phyloP scores from a whole-genome alignment of 768 basidiomycete genomes.

The Trametes cingulata region DNA sequence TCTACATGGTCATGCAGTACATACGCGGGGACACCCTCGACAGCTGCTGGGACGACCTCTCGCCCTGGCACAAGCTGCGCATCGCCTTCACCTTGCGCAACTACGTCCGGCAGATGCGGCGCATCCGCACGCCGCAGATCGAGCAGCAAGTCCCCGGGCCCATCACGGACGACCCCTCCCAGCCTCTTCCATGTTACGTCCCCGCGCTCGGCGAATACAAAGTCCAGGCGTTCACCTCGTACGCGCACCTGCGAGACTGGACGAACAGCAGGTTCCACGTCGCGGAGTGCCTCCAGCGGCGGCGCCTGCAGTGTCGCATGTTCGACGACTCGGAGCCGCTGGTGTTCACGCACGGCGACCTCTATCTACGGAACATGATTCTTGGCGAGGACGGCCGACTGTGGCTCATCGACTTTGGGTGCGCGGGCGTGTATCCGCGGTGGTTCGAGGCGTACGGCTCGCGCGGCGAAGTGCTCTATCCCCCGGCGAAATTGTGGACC shows the following conservation, averaged over 20 bases:
- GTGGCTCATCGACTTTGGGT: constrained; percentile 28
- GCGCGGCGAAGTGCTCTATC: not conserved
- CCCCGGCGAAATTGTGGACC: not conserved
- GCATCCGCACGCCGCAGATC: constrained; percentile 14
- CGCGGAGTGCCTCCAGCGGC: not conserved
- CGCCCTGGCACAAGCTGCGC: constrained; percentile 13
- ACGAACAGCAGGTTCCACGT: constrained; percentile 1
- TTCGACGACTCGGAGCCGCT: constrained; percentile 23
- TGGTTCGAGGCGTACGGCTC: constrained; percentile 19
- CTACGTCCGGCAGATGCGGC: constrained; percentile 20
- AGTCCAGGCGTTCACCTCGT: constrained; percentile 8
- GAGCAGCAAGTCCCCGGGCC: constrained; percentile 8
- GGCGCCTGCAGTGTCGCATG: not conserved
- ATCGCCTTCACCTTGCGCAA: constrained; percentile 19
- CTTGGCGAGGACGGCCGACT: constrained; percentile 17
- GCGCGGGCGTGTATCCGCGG: constrained; percentile 20
- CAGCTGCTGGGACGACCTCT: constrained; percentile 14
- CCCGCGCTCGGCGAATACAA: constrained; percentile 4
- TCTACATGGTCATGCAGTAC: constrained; percentile 17
- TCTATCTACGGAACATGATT: constrained; percentile 21
- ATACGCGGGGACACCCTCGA: constrained; percentile 10
- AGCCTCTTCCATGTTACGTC: not conserved
- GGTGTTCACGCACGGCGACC: constrained; percentile 24
- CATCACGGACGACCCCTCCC: constrained; percentile 3
- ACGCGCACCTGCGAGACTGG: not conserved